phyloP scores from a whole-genome alignment of 768 basidiomycete genomes.

The Suillus subluteus region DNA sequence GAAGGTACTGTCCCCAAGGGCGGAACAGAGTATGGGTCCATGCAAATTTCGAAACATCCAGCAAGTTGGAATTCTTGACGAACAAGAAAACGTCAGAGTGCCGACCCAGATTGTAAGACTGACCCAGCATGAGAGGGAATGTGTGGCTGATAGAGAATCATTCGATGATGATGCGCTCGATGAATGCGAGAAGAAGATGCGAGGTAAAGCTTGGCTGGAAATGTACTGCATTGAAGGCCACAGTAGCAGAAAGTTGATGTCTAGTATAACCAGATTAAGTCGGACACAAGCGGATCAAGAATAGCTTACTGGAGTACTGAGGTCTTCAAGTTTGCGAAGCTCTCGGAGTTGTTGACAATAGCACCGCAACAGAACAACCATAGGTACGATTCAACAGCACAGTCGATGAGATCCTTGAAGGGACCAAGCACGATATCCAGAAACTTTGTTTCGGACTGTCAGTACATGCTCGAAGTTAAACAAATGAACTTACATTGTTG shows the following conservation, averaged over 20 bases:
- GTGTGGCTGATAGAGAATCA: neutral
- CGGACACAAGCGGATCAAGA: neutral
- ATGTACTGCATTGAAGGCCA: neutral
- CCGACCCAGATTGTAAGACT: neutral
- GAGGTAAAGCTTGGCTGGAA: neutral
- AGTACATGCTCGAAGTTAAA: neutral
- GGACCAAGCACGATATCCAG: neutral
- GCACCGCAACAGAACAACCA: neutral
- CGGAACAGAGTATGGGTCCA: neutral
- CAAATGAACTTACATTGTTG: neutral
- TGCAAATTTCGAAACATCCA: neutral
- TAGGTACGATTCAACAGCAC: neutral
- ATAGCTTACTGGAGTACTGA: neutral
- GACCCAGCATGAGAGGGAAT: neutral
- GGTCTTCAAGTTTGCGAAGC: neutral
- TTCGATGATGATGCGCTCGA: neutral
- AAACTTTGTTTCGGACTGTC: neutral
- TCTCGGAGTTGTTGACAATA: neutral
- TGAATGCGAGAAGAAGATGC: neutral
- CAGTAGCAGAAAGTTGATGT: neutral
- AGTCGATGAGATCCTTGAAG: neutral
- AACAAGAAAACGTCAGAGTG: neutral
- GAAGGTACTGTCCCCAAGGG: constrained; percentile 1
- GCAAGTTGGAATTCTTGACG: neutral
- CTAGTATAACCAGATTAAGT: constrained; percentile 1